Percentiles rank a stretch among this genome's conserved stretches.
These are phyloP conservation scores for Physocladia obscura DNA, from an alignment of 192 early-diverging fungal genomes.

Conservation along the genomic window DNA sequence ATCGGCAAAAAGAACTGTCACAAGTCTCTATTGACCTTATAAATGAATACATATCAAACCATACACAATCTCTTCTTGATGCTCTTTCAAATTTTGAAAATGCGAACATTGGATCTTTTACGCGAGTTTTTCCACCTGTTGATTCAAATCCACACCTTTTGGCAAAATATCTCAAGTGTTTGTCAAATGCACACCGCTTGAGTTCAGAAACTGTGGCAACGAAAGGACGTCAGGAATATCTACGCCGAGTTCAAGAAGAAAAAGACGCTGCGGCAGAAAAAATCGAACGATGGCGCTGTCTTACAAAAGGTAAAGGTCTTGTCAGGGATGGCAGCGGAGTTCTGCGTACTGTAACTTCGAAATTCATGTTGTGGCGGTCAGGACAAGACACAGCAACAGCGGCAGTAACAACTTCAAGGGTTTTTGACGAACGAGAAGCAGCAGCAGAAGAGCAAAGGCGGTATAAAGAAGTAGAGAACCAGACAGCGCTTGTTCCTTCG, in stretches of 20 bases:
- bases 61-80: neutral
- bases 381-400: too few species aligned
- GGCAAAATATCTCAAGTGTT: slow-evolving; percentile 19
- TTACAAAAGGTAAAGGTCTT: neutral
- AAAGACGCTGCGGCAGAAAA: neutral
- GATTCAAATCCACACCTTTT: slow-evolving; percentile 13
- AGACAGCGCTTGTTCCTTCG: too few species aligned
- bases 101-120: slow-evolving; percentile 38
- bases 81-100: slow-evolving; percentile 36
- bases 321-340: slow-evolving; percentile 2
- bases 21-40: slow-evolving; percentile 14
- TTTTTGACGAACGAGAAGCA: too few species aligned
- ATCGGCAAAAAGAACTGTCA: neutral
- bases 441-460: too few species aligned
- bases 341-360: slow-evolving; percentile 1
- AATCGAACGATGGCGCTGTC: neutral
- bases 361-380: slow-evolving; percentile 13
- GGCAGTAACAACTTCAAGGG: too few species aligned
- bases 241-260: neutral
- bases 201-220: slow-evolving; percentile 11
- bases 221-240: neutral
- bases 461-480: too few species aligned
- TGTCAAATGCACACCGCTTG: neutral
- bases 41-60: neutral
- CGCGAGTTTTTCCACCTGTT: slow-evolving; percentile 46